Conservation (phyloP, 169 alveolate species). For the Plasmodium billcollinsi region DNA sequence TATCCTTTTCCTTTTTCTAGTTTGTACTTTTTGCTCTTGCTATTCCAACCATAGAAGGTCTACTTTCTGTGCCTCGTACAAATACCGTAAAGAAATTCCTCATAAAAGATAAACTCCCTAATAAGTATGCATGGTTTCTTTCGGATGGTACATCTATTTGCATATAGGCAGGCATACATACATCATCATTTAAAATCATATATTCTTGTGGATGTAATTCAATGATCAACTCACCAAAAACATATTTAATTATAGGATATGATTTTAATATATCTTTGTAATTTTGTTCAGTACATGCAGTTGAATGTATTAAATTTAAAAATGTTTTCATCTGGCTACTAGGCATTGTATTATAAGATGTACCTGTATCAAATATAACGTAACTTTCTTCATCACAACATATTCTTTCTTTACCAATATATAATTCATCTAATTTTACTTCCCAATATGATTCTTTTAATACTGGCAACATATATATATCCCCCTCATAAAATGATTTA, state of each 20-base stretch:
- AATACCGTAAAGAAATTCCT: slow-evolving; percentile 88
- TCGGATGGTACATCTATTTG: slow-evolving; percentile 92
- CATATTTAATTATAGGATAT: slow-evolving; percentile 82
- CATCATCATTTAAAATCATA: slow-evolving; percentile 74
- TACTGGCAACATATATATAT: slow-evolving; percentile 90
- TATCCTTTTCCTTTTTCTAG: not conserved
- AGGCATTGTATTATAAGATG: slow-evolving; percentile 91
- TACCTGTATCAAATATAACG: slow-evolving; percentile 91
- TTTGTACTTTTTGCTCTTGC: slow-evolving; percentile 31
- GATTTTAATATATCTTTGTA: slow-evolving; percentile 59
- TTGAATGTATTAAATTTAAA: slow-evolving; percentile 70
- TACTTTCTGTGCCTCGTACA: slow-evolving; percentile 67
- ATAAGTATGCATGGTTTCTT: slow-evolving; percentile 90
- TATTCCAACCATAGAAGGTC: slow-evolving; percentile 84
- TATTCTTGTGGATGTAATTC: slow-evolving; percentile 79
- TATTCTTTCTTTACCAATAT: slow-evolving; percentile 87
- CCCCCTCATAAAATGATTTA: slow-evolving; percentile 84
- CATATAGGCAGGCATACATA: slow-evolving; percentile 91
- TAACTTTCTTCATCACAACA: slow-evolving; percentile 89
- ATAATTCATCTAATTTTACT: slow-evolving; percentile 88
- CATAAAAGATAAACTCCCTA: slow-evolving; percentile 91
- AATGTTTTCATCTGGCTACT: slow-evolving; percentile 80
- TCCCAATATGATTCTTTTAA: slow-evolving; percentile 92
- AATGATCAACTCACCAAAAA: slow-evolving; percentile 79
- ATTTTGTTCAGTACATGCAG: slow-evolving; percentile 34